Percentiles rank a stretch among this genome's conserved stretches.
These are phyloP conservation scores for Xylaria cubensis DNA, from an alignment of 495 filamentous ascomycete species.

Conservation along the genomic window DNA sequence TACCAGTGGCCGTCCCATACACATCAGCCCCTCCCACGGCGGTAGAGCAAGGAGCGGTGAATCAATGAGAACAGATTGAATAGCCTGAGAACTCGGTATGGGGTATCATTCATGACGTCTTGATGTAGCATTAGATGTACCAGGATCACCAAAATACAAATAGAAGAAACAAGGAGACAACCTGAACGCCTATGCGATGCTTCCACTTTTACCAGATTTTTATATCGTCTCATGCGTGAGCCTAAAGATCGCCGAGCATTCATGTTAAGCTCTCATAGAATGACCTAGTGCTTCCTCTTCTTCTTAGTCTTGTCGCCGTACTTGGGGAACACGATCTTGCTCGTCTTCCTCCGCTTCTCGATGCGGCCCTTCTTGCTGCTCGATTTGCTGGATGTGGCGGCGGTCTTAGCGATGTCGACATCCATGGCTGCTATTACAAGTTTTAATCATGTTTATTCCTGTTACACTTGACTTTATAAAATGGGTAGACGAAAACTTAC, in stretches of 20 bases:
- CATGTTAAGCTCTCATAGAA: background rate
- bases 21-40: background rate
- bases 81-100: background rate
- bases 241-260: background rate
- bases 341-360: constrained; percentile 57
- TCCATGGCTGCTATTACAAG: constrained; percentile 50
- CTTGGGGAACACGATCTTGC: constrained; percentile 59
- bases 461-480: background rate
- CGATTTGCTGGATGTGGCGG: constrained; percentile 39
- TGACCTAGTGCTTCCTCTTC: constrained; percentile 45
- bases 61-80: background rate
- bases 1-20: background rate
- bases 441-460: constrained; percentile 4
- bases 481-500: constrained; percentile 39
- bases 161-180: constrained; percentile 20
- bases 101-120: constrained; percentile 32
- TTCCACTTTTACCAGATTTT: constrained; percentile 19
- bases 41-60: constrained; percentile 2
- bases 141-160: constrained; percentile 16
- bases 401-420: constrained; percentile 48
- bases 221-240: background rate
- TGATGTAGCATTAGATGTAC: constrained; percentile 32
- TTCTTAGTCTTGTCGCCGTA: constrained; percentile 53
- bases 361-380: constrained; percentile 45
- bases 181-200: constrained; percentile 29